Percentiles rank a stretch among this genome's conserved stretches.
Evolutionary conservation across 2,329 filamentous ascomycete genomes (phyloP).

Genomic region (Neurospora sp.): DNA sequence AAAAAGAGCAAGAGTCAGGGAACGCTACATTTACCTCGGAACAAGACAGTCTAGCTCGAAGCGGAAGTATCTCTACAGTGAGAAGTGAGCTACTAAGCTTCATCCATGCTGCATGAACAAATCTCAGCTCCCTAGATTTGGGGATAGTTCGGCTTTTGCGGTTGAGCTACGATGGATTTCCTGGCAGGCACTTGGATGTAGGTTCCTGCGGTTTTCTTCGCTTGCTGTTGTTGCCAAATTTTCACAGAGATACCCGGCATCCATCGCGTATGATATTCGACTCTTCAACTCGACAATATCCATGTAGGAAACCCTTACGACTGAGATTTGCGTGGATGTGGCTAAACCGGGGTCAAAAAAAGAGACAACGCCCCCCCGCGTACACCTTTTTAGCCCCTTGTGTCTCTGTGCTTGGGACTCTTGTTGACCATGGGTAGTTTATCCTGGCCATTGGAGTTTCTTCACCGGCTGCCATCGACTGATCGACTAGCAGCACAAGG

Average conservation of each 20-base stretch:
- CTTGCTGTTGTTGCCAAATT: background rate
- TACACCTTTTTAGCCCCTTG: constrained; percentile 6
- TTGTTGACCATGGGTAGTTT: constrained; percentile 14
- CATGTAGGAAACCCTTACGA: background rate
- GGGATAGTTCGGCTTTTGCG: background rate
- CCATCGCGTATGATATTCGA: background rate
- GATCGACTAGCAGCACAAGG: constrained; percentile 19
- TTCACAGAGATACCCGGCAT: background rate
- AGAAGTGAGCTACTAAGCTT: background rate
- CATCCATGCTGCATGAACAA: background rate
- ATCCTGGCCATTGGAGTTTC: constrained; percentile 11
- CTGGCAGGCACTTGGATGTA: background rate
- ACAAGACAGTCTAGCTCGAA: background rate
- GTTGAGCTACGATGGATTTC: background rate
- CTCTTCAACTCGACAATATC: background rate
- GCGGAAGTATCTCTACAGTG: background rate
- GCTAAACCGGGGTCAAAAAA: constrained; percentile 9
- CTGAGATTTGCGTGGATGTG: background rate
- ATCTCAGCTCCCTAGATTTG: background rate
- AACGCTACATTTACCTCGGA: background rate
- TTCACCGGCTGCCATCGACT: constrained; percentile 6
- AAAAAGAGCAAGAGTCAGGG: background rate
- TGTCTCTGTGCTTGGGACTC: constrained; percentile 10
- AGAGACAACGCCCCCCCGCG: constrained; percentile 1
- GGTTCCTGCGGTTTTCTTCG: background rate